Percentiles rank a stretch among this genome's conserved stretches.
These are phyloP conservation scores for Erysimum pusillum DNA, from an alignment of 441 rosid species.

Conservation along the genomic window DNA sequence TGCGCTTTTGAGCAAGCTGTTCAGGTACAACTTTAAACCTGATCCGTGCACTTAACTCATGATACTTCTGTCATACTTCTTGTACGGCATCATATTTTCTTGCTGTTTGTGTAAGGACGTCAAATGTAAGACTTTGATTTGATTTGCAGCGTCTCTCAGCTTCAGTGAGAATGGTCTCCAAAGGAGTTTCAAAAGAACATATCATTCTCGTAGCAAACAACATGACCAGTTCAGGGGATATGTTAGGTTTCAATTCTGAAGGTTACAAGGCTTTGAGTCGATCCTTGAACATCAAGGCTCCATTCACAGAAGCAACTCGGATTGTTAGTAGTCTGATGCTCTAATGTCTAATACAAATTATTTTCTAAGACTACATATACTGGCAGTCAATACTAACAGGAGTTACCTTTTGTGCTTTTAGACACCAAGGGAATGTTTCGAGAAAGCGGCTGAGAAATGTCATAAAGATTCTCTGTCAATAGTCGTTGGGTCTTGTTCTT, in stretches of 20 bases:
- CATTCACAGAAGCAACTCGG: constrained; percentile 95
- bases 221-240: constrained; percentile 88
- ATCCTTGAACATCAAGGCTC: constrained; percentile 84
- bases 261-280: constrained; percentile 82
- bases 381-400: constrained; percentile 17
- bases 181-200: constrained; percentile 91
- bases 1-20: constrained; percentile 92
- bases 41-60: neutral
- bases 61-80: constrained; percentile 5
- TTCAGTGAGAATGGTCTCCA: constrained; percentile 83
- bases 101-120: constrained; percentile 29
- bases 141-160: constrained; percentile 86
- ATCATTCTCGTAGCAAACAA: constrained; percentile 87
- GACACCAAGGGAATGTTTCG: constrained; percentile 92
- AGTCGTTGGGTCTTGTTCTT: constrained; percentile 89
- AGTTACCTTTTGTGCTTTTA: constrained; percentile 48
- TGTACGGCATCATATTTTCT: constrained; percentile 19
- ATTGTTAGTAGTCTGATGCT: constrained; percentile 62
- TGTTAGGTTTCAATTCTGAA: constrained; percentile 90
- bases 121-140: constrained; percentile 24
- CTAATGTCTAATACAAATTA: constrained; percentile 31
- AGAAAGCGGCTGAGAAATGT: constrained; percentile 93
- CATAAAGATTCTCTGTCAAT: constrained; percentile 79
- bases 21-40: constrained; percentile 59
- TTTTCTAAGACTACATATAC: constrained; percentile 34